phyloP scores from a whole-genome alignment of 2,329 filamentous ascomycete genomes.

The Venturia carpophila region DNA sequence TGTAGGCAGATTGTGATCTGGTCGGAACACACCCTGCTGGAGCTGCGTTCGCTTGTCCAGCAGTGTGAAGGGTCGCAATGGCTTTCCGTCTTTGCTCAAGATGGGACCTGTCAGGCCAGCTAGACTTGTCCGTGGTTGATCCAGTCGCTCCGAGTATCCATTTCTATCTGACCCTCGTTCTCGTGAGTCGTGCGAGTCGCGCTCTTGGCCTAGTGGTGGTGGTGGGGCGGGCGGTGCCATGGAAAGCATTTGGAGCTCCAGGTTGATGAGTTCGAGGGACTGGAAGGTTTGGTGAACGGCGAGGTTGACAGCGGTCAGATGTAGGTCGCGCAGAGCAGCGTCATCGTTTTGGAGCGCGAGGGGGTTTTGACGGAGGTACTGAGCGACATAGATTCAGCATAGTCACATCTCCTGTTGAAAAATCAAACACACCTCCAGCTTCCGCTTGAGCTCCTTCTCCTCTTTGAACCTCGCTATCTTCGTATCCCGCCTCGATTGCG shows the following conservation, averaged over 20 bases:
- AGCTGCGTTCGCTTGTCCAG: slow-evolving; percentile 68
- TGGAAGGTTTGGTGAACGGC: slow-evolving; percentile 75
- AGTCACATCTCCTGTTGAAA: slow-evolving; percentile 17
- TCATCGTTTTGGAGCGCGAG: slow-evolving; percentile 66
- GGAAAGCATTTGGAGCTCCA: slow-evolving; percentile 75
- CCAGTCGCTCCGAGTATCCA: slow-evolving; percentile 65
- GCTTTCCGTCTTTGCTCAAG: slow-evolving; percentile 70
- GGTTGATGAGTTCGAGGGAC: slow-evolving; percentile 75
- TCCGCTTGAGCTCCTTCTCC: slow-evolving; percentile 77
- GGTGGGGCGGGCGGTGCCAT: slow-evolving; percentile 54
- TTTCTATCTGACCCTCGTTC: slow-evolving; percentile 36
- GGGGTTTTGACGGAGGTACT: slow-evolving; percentile 54
- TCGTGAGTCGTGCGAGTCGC: slow-evolving; percentile 27
- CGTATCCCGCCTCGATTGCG: slow-evolving; percentile 63
- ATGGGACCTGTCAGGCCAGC: slow-evolving; percentile 52
- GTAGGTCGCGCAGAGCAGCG: slow-evolving; percentile 68
- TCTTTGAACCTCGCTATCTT: slow-evolving; percentile 81
- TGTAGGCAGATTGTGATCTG: slow-evolving; percentile 87
- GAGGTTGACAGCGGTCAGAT: slow-evolving; percentile 67
- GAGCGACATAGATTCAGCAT: slow-evolving; percentile 25
- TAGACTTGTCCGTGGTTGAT: slow-evolving; percentile 51
- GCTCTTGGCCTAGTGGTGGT: slow-evolving; percentile 38
- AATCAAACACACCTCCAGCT: slow-evolving; percentile 55
- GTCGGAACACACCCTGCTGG: slow-evolving; percentile 73
- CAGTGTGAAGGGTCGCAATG: slow-evolving; percentile 83